Evolutionary conservation across 306 rosid genomes (phyloP).

Genomic region (Prunus salicina): DNA sequence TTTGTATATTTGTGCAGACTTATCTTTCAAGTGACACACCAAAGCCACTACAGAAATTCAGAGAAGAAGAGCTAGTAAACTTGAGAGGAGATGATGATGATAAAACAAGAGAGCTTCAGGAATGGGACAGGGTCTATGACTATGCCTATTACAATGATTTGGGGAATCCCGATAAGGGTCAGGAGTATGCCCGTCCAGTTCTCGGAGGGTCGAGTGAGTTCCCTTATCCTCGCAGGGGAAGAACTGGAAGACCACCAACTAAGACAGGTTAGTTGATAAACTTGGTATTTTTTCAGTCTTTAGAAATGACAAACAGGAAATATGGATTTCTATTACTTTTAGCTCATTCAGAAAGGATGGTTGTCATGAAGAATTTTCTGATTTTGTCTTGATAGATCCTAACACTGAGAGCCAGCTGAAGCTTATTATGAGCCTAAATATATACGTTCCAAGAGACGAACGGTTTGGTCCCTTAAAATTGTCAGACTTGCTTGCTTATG

Average conservation of each 20-base stretch:
- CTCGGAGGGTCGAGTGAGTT: slow-evolving; percentile 60
- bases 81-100: slow-evolving; percentile 60
- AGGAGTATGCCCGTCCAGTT: slow-evolving; percentile 45
- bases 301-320: no score
- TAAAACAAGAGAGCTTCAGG: slow-evolving; percentile 50
- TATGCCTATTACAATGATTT: slow-evolving; percentile 74
- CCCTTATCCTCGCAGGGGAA: slow-evolving; percentile 84
- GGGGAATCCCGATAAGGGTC: slow-evolving; percentile 46
- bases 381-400: slow-evolving; percentile 42
- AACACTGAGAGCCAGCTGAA: slow-evolving; percentile 55
- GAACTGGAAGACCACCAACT: slow-evolving; percentile 62
- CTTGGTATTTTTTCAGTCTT: not conserved
- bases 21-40: slow-evolving; percentile 71
- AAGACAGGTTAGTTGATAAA: slow-evolving; percentile 35
- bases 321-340: not conserved
- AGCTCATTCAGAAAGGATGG: not conserved
- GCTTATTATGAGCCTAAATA: slow-evolving; percentile 41
- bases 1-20: slow-evolving; percentile 34
- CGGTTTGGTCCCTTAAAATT: slow-evolving; percentile 79
- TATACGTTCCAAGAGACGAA: slow-evolving; percentile 87
- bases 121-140: slow-evolving; percentile 72
- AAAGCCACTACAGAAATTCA: slow-evolving; percentile 38
- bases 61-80: slow-evolving; percentile 48
- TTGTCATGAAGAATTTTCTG: not conserved
- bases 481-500: slow-evolving; percentile 73